Evolutionary conservation across 371 early-diverging fungal species (phyloP).

Genomic region (Mucor mucedo): DNA sequence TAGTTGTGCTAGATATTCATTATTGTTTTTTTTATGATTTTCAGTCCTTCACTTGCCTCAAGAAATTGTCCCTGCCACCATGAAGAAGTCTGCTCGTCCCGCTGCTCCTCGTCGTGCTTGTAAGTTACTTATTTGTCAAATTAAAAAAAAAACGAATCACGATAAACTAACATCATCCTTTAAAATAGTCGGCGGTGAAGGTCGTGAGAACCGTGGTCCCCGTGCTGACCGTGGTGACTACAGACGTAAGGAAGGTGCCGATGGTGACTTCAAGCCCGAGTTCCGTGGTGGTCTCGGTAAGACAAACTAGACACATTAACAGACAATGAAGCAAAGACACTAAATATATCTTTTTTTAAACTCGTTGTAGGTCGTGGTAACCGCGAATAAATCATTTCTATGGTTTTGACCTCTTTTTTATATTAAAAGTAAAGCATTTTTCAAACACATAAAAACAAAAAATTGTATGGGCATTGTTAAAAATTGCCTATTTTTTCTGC

Average conservation of each 20-base stretch:
- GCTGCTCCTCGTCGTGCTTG: conserved; percentile 64
- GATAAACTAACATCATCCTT: neutral
- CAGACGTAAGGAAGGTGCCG: conserved; percentile 90
- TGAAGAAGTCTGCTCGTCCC: conserved; percentile 87
- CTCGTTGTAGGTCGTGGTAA: conserved; percentile 38
- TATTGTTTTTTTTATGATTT: no score
- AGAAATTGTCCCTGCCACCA: conserved; percentile 94
- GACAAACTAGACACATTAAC: neutral
- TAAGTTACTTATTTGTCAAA: conserved; percentile 24
- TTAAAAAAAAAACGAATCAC: no score
- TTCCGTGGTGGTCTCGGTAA: conserved; percentile 82
- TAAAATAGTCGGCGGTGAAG: conserved; percentile 38
- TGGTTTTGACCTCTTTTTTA: neutral
- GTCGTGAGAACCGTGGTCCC: conserved; percentile 60
- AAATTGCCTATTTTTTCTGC: no score
- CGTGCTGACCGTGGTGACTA: conserved; percentile 81
- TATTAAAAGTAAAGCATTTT: neutral
- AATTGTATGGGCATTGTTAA: no score
- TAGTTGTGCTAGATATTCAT: neutral
- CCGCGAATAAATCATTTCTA: conserved; percentile 32
- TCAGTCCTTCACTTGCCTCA: conserved; percentile 90
- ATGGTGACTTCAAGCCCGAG: conserved; percentile 91
- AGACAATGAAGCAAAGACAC: neutral
- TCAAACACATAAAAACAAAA: no score
- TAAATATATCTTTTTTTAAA: neutral